Evolutionary conservation across 768 basidiomycete genomes (phyloP).

Genomic region (Brasilioporus rufonigricans): DNA sequence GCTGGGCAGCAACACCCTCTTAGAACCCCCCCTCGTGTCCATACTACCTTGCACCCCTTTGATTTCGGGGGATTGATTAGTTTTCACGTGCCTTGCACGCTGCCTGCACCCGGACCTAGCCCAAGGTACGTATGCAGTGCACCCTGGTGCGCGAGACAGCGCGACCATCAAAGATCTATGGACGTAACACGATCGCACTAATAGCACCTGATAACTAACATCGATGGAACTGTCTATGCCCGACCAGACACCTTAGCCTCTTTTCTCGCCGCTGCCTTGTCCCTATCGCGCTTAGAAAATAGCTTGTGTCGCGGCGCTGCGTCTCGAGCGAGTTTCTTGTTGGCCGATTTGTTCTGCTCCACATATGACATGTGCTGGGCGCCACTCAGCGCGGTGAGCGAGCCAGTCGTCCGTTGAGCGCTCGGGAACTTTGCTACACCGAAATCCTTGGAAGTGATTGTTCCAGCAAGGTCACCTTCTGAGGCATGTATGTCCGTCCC

Average conservation of each 20-base stretch:
- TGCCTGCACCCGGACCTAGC: conserved; percentile 21
- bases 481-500: conserved; percentile 79
- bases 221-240: conserved; percentile 15
- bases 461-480: conserved; percentile 84
- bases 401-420: conserved; percentile 78
- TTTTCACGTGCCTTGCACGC: conserved; percentile 30
- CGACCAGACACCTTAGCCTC: conserved; percentile 37
- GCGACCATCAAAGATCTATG: conserved; percentile 16
- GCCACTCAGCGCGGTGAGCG: conserved; percentile 80
- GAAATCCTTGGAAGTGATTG: conserved; percentile 84
- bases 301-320: conserved; percentile 66
- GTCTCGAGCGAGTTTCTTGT: conserved; percentile 68
- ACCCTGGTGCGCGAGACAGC: conserved; percentile 13
- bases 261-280: conserved; percentile 54
- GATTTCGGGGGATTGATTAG: conserved; percentile 26
- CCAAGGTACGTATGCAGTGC: conserved; percentile 20
- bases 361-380: conserved; percentile 91
- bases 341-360: conserved; percentile 88
- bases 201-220: conserved; percentile 6
- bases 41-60: conserved; percentile 22
- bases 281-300: conserved; percentile 81
- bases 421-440: conserved; percentile 62
- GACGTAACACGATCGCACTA: conserved; percentile 14
- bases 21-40: conserved; percentile 28
- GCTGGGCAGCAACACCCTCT: conserved; percentile 7